Conservation (phyloP, 2,329 filamentous ascomycete genomes). For the Colletotrichum tamarilloi region DNA sequence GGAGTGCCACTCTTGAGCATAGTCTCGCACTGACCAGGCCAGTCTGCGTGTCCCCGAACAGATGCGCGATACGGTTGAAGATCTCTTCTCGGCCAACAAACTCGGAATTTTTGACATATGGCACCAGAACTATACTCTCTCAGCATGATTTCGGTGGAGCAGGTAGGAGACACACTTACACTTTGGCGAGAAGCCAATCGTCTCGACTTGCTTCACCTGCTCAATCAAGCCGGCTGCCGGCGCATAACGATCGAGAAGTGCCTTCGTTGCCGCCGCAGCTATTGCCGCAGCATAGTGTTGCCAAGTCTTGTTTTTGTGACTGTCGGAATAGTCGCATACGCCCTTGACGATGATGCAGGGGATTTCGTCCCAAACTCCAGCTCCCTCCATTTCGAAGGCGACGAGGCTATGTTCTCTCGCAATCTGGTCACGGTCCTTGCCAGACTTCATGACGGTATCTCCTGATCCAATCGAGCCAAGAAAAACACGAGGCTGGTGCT, state of each 20-base stretch:
- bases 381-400: conserved; percentile 23
- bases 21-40: fast-evolving
- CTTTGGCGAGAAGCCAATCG: too few relatives aligned
- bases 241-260: conserved; percentile 31
- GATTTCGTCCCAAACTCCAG: conserved; percentile 2
- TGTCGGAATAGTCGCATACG: conserved; percentile 30
- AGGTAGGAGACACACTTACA: neutral
- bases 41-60: neutral
- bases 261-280: conserved; percentile 46
- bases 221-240: too few relatives aligned
- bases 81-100: neutral
- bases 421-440: neutral
- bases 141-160: neutral
- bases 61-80: neutral
- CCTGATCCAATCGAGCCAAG: conserved; percentile 36
- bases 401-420: neutral
- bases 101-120: neutral
- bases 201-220: too few relatives aligned
- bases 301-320: conserved; percentile 23
- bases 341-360: conserved; percentile 34
- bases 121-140: neutral
- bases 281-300: conserved; percentile 33
- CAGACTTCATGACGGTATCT: conserved; percentile 46
- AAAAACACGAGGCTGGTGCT: neutral
- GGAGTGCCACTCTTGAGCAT: neutral